Base-by-base conservation (phyloP, 2,329 filamentous ascomycete species). In the Arthrobotrys megalospora region DNA sequence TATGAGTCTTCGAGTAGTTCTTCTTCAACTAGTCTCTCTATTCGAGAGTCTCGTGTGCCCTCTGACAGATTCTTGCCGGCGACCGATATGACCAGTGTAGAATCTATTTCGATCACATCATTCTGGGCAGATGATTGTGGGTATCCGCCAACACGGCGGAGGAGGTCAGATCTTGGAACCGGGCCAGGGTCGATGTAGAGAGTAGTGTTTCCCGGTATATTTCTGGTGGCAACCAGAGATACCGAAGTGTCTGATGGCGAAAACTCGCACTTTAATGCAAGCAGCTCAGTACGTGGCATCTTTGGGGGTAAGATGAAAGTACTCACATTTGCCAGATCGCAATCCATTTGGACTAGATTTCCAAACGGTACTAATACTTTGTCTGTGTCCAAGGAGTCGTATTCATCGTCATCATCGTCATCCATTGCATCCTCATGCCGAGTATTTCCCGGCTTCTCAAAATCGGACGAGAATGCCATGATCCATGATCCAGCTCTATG, bases 331-430 rank as follows among this genome's bases (percentile, higher is more conserved):
- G 96, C 96, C 80, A 86, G 85, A 79, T 93, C 90, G 3, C 92
- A 93, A 83, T 97, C 93, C 0, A 94, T 93, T 82, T 97, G 97
- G 36, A 97, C 87, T 82, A 97, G 91, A 83, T 97, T 94, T 0
- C 94, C 94, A 86, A 97, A 89, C 0, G 94, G 93, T 0, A 97
- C 92, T 93, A 97, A 96, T 65, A 92, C 94, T 85, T 97, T 93
- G 16, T 80, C 79, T 10, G 68, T 72, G 80, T 86, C 86, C 7
- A 86, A 86, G 1, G 90, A 87, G 63, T 87, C 87, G 70, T 92
- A 90, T 0, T 91, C 87, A 86, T 91, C 91, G 50, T 89, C 90
- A 24, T 90, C 90, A 6, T 88, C 86, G 6, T 84, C 84, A 3
- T 88, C 88, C 1, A 90, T 89, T 7, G 89, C 86, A 3, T 90